Evolutionary conservation across 1,284 basidiomycete species (phyloP).

Genomic region (Taiwanofungus camphoratus): DNA sequence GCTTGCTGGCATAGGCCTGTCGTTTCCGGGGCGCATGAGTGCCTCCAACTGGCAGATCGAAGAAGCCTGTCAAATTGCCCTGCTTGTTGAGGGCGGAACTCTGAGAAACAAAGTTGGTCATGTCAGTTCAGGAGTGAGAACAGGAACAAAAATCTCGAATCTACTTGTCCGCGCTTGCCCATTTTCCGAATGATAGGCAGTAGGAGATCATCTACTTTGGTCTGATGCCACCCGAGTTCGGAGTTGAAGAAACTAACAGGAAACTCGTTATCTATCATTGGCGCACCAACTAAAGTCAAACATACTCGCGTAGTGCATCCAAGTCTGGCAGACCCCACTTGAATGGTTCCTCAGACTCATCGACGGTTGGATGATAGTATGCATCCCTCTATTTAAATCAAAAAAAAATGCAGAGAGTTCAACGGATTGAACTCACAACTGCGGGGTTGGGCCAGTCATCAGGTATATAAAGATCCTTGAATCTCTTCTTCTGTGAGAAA

Average conservation of each 20-base stretch:
- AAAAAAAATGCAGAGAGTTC: neutral
- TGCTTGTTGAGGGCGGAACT: conserved; percentile 67
- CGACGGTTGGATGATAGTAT: conserved; percentile 88
- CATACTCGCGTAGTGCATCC: conserved; percentile 80
- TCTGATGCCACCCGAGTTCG: conserved; percentile 83
- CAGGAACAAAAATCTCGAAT: conserved; percentile 8
- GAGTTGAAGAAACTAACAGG: conserved; percentile 68
- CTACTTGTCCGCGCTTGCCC: conserved; percentile 70
- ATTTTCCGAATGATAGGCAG: conserved; percentile 92
- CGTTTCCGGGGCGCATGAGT: conserved; percentile 73
- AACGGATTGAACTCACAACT: conserved; percentile 51
- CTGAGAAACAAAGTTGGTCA: conserved; percentile 29
- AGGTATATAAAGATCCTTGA: conserved; percentile 76
- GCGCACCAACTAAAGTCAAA: conserved; percentile 8
- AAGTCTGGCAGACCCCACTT: conserved; percentile 97
- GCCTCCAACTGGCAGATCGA: conserved; percentile 58
- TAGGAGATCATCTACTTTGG: conserved; percentile 89
- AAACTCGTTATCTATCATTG: neutral
- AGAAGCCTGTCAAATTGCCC: conserved; percentile 58
- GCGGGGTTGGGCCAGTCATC: conserved; percentile 90
- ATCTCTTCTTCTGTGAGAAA: conserved; percentile 75
- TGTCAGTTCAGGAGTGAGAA: neutral
- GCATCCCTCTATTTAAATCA: conserved; percentile 66
- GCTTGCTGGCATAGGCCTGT: conserved; percentile 79
- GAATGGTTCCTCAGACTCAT: conserved; percentile 90